phyloP scores from a whole-genome alignment of 2,329 filamentous ascomycete genomes.

The Mariannaea sp. region DNA sequence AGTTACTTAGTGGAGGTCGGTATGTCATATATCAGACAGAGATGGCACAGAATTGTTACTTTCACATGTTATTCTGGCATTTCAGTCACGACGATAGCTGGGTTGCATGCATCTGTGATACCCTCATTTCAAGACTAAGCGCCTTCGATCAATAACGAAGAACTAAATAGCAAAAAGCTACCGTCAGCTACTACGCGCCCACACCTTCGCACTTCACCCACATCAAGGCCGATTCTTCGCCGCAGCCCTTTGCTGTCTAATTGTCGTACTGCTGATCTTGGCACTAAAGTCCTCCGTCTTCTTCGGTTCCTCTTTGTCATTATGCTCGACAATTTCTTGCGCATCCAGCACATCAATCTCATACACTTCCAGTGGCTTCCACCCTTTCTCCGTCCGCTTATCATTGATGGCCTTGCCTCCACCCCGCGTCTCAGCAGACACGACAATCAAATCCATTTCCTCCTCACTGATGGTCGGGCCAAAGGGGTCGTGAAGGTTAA shows the following conservation, averaged over 20 bases:
- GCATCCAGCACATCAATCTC: constrained; percentile 88
- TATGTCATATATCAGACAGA: neutral
- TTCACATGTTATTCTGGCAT: constrained; percentile 1
- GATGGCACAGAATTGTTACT: neutral
- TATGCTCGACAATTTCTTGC: constrained; percentile 48
- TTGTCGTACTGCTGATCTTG: constrained; percentile 93
- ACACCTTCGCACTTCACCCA: neutral
- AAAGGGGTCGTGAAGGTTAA: constrained; percentile 84
- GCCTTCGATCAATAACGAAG: too few species aligned
- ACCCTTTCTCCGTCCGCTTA: constrained; percentile 76
- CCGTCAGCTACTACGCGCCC: too few species aligned
- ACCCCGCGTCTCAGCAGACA: constrained; percentile 84
- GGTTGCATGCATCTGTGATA: neutral
- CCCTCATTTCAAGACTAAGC: too few species aligned
- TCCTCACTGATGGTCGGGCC: constrained; percentile 88
- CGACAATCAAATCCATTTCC: constrained; percentile 77
- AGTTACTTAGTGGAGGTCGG: too few species aligned
- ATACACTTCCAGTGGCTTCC: constrained; percentile 76
- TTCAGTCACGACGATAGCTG: neutral
- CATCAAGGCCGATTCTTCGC: constrained; percentile 26
- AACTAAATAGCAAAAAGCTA: too few species aligned
- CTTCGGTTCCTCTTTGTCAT: constrained; percentile 45
- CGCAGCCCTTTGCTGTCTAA: constrained; percentile 59
- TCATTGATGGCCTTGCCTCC: constrained; percentile 87
- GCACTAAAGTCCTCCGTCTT: constrained; percentile 68